A percentile compares a stretch with the other conserved stretches of the same genome.
Evolutionary conservation across 2,329 filamentous ascomycete species (phyloP).

Genomic region (Rhytidhysteron rufulum): DNA sequence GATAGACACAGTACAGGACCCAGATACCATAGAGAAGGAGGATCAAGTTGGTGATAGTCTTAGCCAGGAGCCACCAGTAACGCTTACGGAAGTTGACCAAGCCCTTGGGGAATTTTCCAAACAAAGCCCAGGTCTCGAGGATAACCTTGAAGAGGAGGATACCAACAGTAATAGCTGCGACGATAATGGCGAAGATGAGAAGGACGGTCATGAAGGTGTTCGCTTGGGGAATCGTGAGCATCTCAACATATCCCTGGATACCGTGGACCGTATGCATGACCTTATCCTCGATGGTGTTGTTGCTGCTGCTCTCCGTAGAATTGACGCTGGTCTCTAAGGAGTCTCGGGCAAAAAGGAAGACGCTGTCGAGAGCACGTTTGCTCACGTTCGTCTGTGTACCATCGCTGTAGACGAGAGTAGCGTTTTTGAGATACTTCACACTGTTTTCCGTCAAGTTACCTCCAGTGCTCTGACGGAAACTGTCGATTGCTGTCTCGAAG

Average conservation of each 20-base stretch:
- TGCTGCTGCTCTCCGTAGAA: conserved; percentile 36
- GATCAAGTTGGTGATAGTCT: conserved; percentile 85
- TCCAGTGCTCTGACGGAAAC: conserved; percentile 74
- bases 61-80: conserved; percentile 90
- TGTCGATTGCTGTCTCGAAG: conserved; percentile 79
- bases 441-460: conserved; percentile 82
- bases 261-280: conserved; percentile 61
- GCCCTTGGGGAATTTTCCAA: conserved; percentile 75
- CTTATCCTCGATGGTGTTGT: conserved; percentile 36
- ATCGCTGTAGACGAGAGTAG: conserved; percentile 64
- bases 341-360: conserved; percentile 55
- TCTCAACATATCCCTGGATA: conserved; percentile 77
- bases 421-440: conserved; percentile 68
- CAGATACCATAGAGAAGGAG: conserved; percentile 90
- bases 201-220: conserved; percentile 97
- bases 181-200: conserved; percentile 79
- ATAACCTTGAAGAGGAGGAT: conserved; percentile 89
- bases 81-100: conserved; percentile 85
- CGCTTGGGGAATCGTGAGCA: conserved; percentile 77
- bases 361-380: conserved; percentile 51
- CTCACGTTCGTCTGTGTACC: conserved; percentile 37
- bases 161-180: conserved; percentile 77
- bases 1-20: conserved; percentile 94
- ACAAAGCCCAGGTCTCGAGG: conserved; percentile 87
- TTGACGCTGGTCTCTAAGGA: conserved; percentile 24